A percentile compares a stretch with the other conserved stretches of the same genome.
These are phyloP conservation scores for Phialophora tarda DNA, from an alignment of 2,329 filamentous ascomycete genomes.

Conservation along the genomic window DNA sequence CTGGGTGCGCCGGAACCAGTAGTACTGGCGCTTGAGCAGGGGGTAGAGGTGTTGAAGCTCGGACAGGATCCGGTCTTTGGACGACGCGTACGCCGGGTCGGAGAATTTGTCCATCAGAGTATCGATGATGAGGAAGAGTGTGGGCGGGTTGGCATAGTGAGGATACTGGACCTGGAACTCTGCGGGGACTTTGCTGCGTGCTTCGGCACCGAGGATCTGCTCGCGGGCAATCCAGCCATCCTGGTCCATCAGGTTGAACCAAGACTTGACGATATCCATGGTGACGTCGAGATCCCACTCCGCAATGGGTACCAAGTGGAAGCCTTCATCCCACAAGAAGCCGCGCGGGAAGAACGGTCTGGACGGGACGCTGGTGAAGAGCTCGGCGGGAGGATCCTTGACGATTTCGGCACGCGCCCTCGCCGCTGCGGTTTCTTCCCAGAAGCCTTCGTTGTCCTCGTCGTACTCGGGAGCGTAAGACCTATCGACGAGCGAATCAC, in stretches of 20 bases:
- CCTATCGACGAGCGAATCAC: slow-evolving; percentile 83
- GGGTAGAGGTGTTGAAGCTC: slow-evolving; percentile 77
- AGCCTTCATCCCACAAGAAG: slow-evolving; percentile 98
- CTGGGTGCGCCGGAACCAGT: slow-evolving; percentile 95
- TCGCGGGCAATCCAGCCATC: slow-evolving; percentile 98
- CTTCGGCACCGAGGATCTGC: slow-evolving; percentile 90
- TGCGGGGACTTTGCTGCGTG: slow-evolving; percentile 87
- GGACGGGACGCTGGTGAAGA: slow-evolving; percentile 91
- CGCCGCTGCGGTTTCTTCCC: slow-evolving; percentile 86
- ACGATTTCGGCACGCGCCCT: slow-evolving; percentile 70
- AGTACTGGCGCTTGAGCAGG: slow-evolving; percentile 83
- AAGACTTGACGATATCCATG: slow-evolving; percentile 86
- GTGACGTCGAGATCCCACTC: slow-evolving; percentile 94
- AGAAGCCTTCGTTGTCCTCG: slow-evolving; percentile 93
- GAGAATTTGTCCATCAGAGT: slow-evolving; percentile 78
- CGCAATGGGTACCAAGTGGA: slow-evolving; percentile 86
- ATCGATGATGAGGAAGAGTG: slow-evolving; percentile 87
- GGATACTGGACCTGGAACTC: slow-evolving; percentile 97
- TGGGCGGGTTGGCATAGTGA: slow-evolving; percentile 96
- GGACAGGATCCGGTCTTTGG: slow-evolving; percentile 40
- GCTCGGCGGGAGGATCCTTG: slow-evolving; percentile 80
- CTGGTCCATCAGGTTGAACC: slow-evolving; percentile 94
- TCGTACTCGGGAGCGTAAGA: slow-evolving; percentile 93
- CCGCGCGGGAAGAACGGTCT: slow-evolving; percentile 94
- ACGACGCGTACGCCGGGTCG: slow-evolving; percentile 40